phyloP scores from a whole-genome alignment of 441 rosid species.

The Erysimum pusillum region DNA sequence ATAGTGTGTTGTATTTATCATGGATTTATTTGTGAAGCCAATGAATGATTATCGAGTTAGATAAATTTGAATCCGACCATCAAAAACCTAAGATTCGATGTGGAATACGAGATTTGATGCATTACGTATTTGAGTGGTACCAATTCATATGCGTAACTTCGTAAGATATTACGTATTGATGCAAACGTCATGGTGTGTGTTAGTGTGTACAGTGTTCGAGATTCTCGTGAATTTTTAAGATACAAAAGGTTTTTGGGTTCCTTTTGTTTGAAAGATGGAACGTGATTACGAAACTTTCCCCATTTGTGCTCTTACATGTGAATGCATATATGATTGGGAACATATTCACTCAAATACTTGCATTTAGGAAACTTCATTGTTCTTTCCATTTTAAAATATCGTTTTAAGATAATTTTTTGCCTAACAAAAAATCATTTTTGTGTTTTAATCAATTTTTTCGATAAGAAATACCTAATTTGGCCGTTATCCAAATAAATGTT shows the following conservation, averaged over 20 bases:
- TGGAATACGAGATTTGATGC: neutral
- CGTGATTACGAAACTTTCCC: slow-evolving; percentile 19
- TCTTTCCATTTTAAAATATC: neutral
- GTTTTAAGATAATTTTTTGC: neutral
- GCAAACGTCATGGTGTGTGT: slow-evolving; percentile 17
- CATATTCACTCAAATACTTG: neutral
- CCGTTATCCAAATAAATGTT: neutral
- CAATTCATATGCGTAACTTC: neutral
- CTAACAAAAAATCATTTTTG: neutral
- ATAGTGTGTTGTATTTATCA: too few relatives aligned
- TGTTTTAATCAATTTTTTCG: too few relatives aligned
- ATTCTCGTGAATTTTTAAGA: neutral
- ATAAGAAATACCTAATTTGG: too few relatives aligned
- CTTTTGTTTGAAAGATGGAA: neutral
- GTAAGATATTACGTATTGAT: slow-evolving; percentile 19
- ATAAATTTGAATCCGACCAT: neutral
- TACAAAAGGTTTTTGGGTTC: neutral
- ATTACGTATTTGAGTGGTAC: neutral
- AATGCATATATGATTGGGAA: neutral
- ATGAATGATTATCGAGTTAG: neutral
- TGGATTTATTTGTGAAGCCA: neutral
- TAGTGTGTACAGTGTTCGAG: neutral
- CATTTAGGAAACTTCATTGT: neutral
- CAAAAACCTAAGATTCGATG: neutral
- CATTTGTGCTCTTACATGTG: neutral